Base-by-base conservation (phyloP, 805 yeast species). In the Metschnikowia cubensis region DNA sequence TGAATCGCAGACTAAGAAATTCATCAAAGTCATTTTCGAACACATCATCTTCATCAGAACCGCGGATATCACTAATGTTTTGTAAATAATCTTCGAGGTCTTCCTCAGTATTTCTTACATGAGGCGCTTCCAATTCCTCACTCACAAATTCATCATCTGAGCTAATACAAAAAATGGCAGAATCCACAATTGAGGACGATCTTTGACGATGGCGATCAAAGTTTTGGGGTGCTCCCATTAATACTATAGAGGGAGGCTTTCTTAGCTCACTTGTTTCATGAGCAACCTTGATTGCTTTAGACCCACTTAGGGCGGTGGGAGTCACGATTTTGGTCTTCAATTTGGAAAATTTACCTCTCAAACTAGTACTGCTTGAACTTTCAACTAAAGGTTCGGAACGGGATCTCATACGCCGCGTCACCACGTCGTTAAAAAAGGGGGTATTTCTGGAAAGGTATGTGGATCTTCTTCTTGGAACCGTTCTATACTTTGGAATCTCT, bases 401-500 rank as follows among this genome's bases (percentile, higher is more conserved):
- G 6, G 57, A 44, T n/a, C 57, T 45, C 35, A 46, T 29, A 13
- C 53, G 43, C 34, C 55, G 48, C 20, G 48, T 31, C 8, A 51
- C 35, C 15, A 35, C 49, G 7, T 53, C 54, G 14, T 44, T 46
- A 33, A 20, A 47, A 14, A 43, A 46, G 7, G 50, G 41, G 2
- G 51, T 39, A 21, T 40, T 46, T 38, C 58, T 42, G 29, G 48
- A 44, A 11, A 48, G 59, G 34, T 70, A 64, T 38, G 77, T 71
- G 42, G 89, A 72, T 56, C 91, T 74, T 53, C 94, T 75, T 54
- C 92, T 71, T 5, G 96, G 96, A 14, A 88, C 89, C 0, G 92
- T 84, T 61, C 94, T 77, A 61, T 84, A 89, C 39, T 75, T 78
- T 11, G 96, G 97, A 62, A 82, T 67, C 45, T 81, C 84, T 43